These are phyloP conservation scores for Isoetes engelmannii DNA, from an alignment of 83 land plant species.

Conservation along the genomic window DNA sequence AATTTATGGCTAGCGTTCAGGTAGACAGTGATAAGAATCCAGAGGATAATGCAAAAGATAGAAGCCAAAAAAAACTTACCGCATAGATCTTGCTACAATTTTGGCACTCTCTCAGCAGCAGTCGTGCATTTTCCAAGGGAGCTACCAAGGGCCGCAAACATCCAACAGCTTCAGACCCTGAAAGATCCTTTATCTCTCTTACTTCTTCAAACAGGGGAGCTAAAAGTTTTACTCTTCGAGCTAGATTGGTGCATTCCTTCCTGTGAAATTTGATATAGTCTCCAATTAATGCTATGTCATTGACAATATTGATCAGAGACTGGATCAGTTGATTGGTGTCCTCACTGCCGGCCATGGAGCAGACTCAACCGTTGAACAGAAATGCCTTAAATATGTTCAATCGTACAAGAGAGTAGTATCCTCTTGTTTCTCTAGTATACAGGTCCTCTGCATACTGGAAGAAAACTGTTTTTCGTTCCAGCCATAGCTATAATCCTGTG, in stretches of 20 bases:
- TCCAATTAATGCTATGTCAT: conserved; percentile 32
- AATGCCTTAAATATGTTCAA: too few species aligned
- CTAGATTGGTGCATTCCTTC: conserved; percentile 61
- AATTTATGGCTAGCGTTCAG: neutral
- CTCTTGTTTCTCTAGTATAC: too few species aligned
- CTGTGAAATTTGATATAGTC: conserved; percentile 51
- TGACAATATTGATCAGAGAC: conserved; percentile 42
- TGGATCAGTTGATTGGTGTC: conserved; percentile 10
- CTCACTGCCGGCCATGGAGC: neutral
- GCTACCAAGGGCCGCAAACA: conserved; percentile 16
- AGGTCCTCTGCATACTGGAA: too few species aligned
- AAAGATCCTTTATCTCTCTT: conserved; percentile 31
- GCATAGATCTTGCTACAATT: conserved; percentile 50
- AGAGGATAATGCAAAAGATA: neutral
- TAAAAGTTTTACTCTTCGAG: conserved; percentile 61
- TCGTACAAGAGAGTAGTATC: too few species aligned
- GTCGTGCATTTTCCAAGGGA: conserved; percentile 34
- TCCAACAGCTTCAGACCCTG: conserved; percentile 1
- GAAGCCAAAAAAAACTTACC: conserved; percentile 22
- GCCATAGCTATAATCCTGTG: too few species aligned
- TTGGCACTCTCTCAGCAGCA: conserved; percentile 34
- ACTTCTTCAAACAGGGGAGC: conserved; percentile 80
- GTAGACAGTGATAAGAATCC: neutral
- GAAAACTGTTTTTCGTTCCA: too few species aligned
- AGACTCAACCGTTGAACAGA: too few species aligned